These are phyloP conservation scores for Fusarium sublunatum DNA, from an alignment of 2,329 filamentous ascomycete species.

Conservation along the genomic window DNA sequence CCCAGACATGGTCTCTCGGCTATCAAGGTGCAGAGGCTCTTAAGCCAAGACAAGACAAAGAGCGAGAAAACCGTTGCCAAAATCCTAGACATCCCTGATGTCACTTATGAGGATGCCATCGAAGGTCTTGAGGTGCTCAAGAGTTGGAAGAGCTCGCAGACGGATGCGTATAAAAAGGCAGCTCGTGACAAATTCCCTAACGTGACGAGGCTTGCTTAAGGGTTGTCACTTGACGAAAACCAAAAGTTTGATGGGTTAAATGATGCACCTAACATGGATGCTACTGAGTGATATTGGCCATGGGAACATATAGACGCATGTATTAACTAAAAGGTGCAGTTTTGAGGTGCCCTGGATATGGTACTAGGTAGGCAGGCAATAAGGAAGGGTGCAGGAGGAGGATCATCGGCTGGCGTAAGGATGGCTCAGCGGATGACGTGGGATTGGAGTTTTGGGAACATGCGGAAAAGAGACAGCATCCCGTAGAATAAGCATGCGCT, in stretches of 20 bases:
- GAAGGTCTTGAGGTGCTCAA: constrained; percentile 57
- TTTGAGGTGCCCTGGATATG: constrained; percentile 8
- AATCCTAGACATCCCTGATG: constrained; percentile 63
- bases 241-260: constrained; percentile 12
- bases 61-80: constrained; percentile 72
- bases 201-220: constrained; percentile 59
- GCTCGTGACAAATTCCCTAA: constrained; percentile 64
- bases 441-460: constrained; percentile 44
- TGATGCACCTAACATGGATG: constrained; percentile 6
- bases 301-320: constrained; percentile 22
- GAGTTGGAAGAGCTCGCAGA: constrained; percentile 62
- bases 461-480: constrained; percentile 41
- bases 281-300: constrained; percentile 10
- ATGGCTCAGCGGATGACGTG: constrained; percentile 19
- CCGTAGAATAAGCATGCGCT: constrained; percentile 42
- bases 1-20: constrained; percentile 71
- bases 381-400: constrained; percentile 14
- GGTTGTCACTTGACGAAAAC: constrained; percentile 2
- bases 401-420: constrained; percentile 40
- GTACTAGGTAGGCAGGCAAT: not conserved
- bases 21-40: constrained; percentile 67
- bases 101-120: constrained; percentile 67
- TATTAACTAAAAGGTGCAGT: constrained; percentile 14
- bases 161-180: constrained; percentile 60
- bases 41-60: constrained; percentile 68